phyloP scores from a whole-genome alignment of 352 stramenopile genomes.

The Globisporangium sylvaticum region DNA sequence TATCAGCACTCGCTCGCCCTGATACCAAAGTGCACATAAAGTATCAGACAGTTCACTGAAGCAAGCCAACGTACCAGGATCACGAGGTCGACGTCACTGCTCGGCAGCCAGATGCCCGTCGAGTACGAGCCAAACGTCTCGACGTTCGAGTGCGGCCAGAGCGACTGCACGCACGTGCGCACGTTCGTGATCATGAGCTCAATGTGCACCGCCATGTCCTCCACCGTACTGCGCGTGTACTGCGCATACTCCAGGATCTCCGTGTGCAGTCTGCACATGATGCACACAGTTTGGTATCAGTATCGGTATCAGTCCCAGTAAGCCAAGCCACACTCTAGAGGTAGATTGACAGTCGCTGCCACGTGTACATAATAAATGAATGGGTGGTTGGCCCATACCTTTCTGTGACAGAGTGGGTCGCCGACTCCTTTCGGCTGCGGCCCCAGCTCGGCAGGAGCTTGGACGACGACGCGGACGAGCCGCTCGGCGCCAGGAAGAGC shows the following conservation, averaged over 20 bases:
- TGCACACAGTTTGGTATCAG: not conserved
- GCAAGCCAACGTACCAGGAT: conserved; percentile 41
- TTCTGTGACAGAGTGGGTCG: conserved; percentile 27
- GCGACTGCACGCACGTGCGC: conserved; percentile 46
- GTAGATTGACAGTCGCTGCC: not conserved
- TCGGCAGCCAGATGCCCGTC: conserved; percentile 84
- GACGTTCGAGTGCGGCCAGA: conserved; percentile 74
- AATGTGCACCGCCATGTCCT: conserved; percentile 76
- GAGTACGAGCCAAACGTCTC: conserved; percentile 86
- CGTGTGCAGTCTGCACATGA: conserved; percentile 39
- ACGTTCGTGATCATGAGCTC: conserved; percentile 83
- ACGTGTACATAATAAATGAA: not conserved
- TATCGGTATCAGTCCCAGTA: not conserved
- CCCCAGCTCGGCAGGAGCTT: conserved; percentile 37
- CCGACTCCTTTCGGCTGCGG: conserved; percentile 17
- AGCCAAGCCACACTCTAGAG: not conserved
- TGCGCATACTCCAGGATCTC: conserved; percentile 79
- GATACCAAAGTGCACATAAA: not conserved
- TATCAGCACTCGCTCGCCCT: not conserved
- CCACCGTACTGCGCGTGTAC: conserved; percentile 68
- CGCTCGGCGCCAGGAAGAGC: conserved; percentile 44
- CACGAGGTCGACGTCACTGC: conserved; percentile 83
- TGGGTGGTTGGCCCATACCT: not conserved
- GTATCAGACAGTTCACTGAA: not conserved
- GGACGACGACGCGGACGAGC: conserved; percentile 13